A percentile compares a stretch with the other conserved stretches of the same genome.
Evolutionary conservation across 2,329 filamentous ascomycete species (phyloP).

Genomic region (Keithomyces neogunnii): DNA sequence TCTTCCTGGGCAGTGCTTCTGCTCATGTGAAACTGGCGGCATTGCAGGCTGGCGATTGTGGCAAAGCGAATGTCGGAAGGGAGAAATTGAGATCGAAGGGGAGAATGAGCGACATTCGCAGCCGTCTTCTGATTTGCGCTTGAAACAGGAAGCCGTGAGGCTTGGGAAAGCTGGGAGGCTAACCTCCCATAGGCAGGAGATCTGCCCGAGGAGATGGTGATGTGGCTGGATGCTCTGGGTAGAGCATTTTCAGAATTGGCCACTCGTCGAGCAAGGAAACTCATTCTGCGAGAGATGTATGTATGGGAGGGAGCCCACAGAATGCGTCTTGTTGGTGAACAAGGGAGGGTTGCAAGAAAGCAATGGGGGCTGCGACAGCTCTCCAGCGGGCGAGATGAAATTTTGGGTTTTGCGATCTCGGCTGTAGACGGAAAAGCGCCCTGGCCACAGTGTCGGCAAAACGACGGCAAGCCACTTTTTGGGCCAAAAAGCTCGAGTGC

Average conservation of each 20-base stretch:
- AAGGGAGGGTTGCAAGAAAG: constrained; percentile 14
- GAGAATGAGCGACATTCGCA: constrained; percentile 22
- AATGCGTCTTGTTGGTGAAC: constrained; percentile 17
- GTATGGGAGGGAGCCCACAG: constrained; percentile 17
- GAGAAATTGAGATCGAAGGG: constrained; percentile 38
- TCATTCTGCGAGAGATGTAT: constrained; percentile 31
- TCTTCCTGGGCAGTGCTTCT: constrained; percentile 21
- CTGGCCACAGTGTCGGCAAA: constrained; percentile 23
- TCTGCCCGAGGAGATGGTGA: constrained; percentile 29
- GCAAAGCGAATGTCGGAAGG: constrained; percentile 24
- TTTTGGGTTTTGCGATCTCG: constrained; percentile 30
- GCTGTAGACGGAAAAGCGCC: constrained; percentile 20
- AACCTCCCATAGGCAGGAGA: constrained; percentile 41
- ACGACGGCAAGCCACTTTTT: constrained; percentile 20
- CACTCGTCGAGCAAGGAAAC: constrained; percentile 35
- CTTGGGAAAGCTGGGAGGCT: constrained; percentile 26
- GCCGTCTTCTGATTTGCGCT: constrained; percentile 17
- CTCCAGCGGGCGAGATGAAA: constrained; percentile 26
- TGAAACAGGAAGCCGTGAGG: constrained; percentile 17
- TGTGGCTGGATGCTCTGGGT: constrained; percentile 30
- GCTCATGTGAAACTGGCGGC: constrained; percentile 25
- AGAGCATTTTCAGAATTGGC: constrained; percentile 32
- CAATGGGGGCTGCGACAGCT: constrained; percentile 18
- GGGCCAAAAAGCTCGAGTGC: neutral
- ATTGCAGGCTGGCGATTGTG: constrained; percentile 21